Evolutionary conservation across 768 basidiomycete genomes (phyloP), one percentile per base, ranked within the genome.

Genomic region (Pisolithus tinctorius): DNA sequence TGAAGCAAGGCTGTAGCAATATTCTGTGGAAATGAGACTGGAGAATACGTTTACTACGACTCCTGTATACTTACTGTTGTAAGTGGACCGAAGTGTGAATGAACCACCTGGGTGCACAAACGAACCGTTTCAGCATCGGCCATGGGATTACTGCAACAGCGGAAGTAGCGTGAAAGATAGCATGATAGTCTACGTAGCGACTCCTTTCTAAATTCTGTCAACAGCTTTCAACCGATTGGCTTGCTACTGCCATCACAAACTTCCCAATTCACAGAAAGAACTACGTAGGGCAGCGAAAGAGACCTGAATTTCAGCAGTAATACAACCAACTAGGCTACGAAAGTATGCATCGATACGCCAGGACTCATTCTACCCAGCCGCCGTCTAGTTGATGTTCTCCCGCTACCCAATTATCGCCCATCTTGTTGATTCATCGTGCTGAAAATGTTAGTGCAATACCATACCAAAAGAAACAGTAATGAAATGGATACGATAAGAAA

Each of bases 1-100:
- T 79, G 82, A n/a, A 95, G 75, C 17, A 95, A 74, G 17, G 77
- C 74, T 23, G 80, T 83, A 20, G 83, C 83, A 51, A 94, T 77
- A 65, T 78, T 81, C 93, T 95, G 56, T 11, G 13, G 30, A 36
- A 37, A 44, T 63, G 41, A 58, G 53, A 41, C 20, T 30, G 17
- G 10, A 4, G 3, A n/a, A n/a, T 17, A 4, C 16, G 13, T 10
- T 9, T 26, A 2, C 49, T 7, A 37, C 13, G 27, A 53, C 45
- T 16, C 7, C 17, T 10, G 31, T 16, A 29, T 29, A 59, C 82
- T 70, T 59, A 89, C 88, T 48, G 86, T 77, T 39, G 79, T 76
- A 43, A 86, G 69, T 11, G 76, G 71, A 0, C 85, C 86, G 58
- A 88, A 87, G 51, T 86, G 83, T 6, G 79, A 73, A 52, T 75